These are phyloP conservation scores for Aspergillus terreus DNA, from an alignment of 2,329 filamentous ascomycete genomes.

Conservation along the genomic window DNA sequence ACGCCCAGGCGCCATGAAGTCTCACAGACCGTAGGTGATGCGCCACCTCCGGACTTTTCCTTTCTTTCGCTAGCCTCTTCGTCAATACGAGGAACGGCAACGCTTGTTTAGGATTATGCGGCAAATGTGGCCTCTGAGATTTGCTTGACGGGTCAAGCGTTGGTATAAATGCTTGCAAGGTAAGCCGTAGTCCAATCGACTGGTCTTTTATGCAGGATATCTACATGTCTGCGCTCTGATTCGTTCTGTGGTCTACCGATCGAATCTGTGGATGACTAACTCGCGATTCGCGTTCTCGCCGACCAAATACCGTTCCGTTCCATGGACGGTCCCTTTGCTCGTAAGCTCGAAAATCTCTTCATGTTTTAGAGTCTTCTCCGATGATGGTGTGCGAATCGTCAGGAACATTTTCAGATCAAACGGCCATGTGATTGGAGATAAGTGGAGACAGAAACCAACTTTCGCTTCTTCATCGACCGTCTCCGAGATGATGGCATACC, in stretches of 20 bases:
- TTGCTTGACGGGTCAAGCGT: too few relatives aligned
- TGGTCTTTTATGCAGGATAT: too few relatives aligned
- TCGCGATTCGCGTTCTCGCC: slow-evolving; percentile 53
- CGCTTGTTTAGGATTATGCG: background rate
- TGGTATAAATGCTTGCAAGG: too few relatives aligned
- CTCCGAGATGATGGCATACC: slow-evolving; percentile 37
- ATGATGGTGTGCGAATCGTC: slow-evolving; percentile 26
- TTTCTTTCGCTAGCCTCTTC: background rate
- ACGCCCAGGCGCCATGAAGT: too few relatives aligned
- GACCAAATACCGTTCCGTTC: slow-evolving; percentile 60
- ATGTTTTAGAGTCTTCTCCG: slow-evolving; percentile 20
- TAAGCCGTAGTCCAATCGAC: too few relatives aligned
- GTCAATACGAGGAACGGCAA: background rate
- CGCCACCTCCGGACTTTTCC: background rate
- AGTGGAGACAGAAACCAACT: slow-evolving; percentile 35
- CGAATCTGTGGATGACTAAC: slow-evolving; percentile 54
- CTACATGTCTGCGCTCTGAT: too few relatives aligned
- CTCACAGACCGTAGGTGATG: background rate
- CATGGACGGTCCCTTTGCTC: slow-evolving; percentile 52
- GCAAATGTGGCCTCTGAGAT: background rate
- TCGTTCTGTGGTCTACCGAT: slow-evolving; percentile 17
- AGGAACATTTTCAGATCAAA: slow-evolving; percentile 25
- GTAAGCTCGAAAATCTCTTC: slow-evolving; percentile 48
- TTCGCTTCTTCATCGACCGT: slow-evolving; percentile 27
- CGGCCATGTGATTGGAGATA: slow-evolving; percentile 23